Evolutionary conservation across 1,284 basidiomycete genomes (phyloP), one percentile per base, ranked within the genome.

Genomic region (Cryptococcus sp.): DNA sequence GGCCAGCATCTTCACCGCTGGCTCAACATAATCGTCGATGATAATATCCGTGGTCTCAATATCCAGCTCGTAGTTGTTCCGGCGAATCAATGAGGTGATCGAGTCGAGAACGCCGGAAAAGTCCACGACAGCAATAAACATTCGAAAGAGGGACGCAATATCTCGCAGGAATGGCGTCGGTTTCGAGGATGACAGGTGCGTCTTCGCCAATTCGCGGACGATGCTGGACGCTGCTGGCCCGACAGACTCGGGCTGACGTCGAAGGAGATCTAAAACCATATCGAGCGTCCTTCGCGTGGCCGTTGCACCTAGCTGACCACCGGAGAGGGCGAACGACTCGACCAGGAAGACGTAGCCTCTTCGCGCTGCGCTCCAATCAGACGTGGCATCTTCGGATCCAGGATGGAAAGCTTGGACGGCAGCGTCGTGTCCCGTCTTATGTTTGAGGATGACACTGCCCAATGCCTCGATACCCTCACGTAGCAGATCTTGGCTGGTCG

Each of bases 391-490:
- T n/a, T 71, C 67, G n/a, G 68, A 80, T 78, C 70, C 81, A 76
- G 53, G 80, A 68, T 52, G 78, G 65, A 64, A 81, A 70, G 60
- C 79, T 72, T 67, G 55, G 67, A 86, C 88, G 16, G 81, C 69
- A 67, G 62, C 54, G 31, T 72, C 71, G 44, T 72, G 65, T 6
- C 61, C 68, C 10, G 62, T 63, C 49, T 60, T 65, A 11, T 66
- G 62, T 46, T 65, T 65, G 48, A 59, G 49, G 35, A 74, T 70
- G 40, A 73, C 68, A 2, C 54, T 55, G 6, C 70, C 84, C 15
- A 91, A 74, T 1, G 88, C 88, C 47, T 84, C 83, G 20, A 90
- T 83, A 1, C 87, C 88, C 40, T 89, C 88, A 40, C 81, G 80
- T 11, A 91, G 78, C 3, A 89, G 82, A 1, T 76, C 73, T 22